phyloP scores from a whole-genome alignment of 2,329 filamentous ascomycete species.

The Aspergillus fischeri region DNA sequence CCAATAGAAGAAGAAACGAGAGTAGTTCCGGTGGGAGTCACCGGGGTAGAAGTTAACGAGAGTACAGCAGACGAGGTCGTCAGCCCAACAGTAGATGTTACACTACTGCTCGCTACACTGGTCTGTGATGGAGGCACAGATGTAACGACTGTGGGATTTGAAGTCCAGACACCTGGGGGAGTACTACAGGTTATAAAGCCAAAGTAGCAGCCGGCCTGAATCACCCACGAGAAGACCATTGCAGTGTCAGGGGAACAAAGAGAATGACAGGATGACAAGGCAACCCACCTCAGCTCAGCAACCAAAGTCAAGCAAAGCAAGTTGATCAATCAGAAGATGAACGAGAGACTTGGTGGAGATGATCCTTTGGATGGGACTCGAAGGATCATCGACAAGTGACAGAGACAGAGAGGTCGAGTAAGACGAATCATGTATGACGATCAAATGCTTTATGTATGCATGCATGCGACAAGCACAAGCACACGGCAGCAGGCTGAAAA shows the following conservation, averaged over 20 bases:
- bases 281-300: too few species aligned
- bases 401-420: background rate
- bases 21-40: conserved; percentile 3
- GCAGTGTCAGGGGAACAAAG: background rate
- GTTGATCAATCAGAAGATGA: background rate
- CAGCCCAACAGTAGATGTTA: conserved; percentile 2
- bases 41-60: background rate
- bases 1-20: conserved; percentile 5
- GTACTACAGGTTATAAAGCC: conserved; percentile 31
- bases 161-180: conserved; percentile 25
- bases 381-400: conserved; percentile 1
- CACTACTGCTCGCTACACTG: conserved; percentile 5
- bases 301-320: too few species aligned
- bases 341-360: conserved; percentile 12
- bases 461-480: background rate
- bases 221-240: conserved; percentile 22
- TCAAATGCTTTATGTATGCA: background rate
- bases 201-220: conserved; percentile 24
- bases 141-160: conserved; percentile 21
- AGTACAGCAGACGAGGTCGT: conserved; percentile 11
- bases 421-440: background rate
- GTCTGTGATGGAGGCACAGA: conserved; percentile 13
- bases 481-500: background rate
- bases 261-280: background rate
- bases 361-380: conserved; percentile 2